Conservation (phyloP, 176 grass and related monocot species). For the Oryza nivara region DNA sequence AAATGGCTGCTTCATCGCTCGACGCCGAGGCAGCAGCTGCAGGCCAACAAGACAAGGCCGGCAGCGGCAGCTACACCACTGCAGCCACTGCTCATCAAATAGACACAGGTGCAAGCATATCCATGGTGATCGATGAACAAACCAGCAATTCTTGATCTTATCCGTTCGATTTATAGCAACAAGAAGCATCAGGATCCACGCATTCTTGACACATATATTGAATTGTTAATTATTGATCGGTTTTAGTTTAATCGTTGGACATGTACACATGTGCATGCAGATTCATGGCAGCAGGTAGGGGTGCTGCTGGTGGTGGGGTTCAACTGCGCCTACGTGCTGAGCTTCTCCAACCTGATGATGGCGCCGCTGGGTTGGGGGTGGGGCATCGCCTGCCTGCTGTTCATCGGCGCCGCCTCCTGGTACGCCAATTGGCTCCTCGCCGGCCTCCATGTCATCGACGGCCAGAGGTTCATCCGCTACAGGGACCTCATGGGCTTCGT, state of each 20-base stretch:
- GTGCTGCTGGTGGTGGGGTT: conserved; percentile 71
- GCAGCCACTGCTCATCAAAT: conserved; percentile 65
- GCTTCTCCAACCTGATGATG: conserved; percentile 90
- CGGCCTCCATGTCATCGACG: conserved; percentile 64
- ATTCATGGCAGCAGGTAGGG: conserved; percentile 83
- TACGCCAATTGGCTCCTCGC: conserved; percentile 88
- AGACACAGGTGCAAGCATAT: conserved; percentile 52
- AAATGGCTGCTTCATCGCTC: conserved; percentile 44
- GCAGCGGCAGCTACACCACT: conserved; percentile 34
- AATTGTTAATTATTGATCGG: too few relatives aligned
- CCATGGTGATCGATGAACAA: neutral
- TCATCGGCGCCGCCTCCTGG: conserved; percentile 56
- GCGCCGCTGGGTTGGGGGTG: conserved; percentile 75
- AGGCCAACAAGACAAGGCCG: conserved; percentile 30
- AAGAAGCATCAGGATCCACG: neutral
- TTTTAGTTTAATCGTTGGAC: neutral
- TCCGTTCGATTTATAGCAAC: neutral
- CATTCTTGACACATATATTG: neutral
- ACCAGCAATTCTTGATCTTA: neutral
- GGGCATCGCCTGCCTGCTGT: conserved; percentile 66
- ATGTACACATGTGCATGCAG: conserved; percentile 22
- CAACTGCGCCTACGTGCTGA: conserved; percentile 97
- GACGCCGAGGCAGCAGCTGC: conserved; percentile 47
- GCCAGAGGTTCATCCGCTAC: conserved; percentile 79
- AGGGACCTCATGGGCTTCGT: conserved; percentile 85